A percentile compares a stretch with the other conserved stretches of the same genome.
phyloP scores from a whole-genome alignment of 2,329 filamentous ascomycete genomes.

The Diaporthe longicolla region DNA sequence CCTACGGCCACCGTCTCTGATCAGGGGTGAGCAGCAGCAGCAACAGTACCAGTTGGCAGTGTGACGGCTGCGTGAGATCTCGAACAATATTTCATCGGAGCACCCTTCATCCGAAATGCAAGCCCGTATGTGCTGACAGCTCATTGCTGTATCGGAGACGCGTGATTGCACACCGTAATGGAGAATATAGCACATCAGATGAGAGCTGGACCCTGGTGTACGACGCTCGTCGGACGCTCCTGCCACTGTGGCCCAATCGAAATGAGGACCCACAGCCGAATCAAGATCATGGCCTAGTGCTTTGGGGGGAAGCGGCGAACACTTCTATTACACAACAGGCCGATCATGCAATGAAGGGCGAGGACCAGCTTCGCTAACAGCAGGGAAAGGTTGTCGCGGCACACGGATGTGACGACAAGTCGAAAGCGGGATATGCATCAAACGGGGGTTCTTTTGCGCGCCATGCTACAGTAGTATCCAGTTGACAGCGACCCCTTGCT shows the following conservation, averaged over 20 bases:
- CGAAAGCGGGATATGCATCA: constrained; percentile 1
- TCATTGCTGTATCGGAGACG: neutral
- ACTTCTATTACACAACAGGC: neutral
- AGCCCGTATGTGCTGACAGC: neutral
- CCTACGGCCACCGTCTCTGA: constrained; percentile 22
- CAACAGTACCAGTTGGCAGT: constrained; percentile 12
- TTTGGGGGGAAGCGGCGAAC: neutral
- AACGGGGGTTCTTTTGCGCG: constrained; percentile 36
- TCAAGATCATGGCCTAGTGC: neutral
- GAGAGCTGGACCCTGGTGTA: neutral
- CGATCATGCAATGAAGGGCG: constrained; percentile 2
- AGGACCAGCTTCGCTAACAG: neutral
- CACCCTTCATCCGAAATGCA: neutral
- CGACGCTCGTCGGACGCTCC: neutral
- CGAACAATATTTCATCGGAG: constrained; percentile 8
- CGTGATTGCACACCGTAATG: neutral
- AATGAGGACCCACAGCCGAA: constrained; percentile 8
- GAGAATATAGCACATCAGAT: neutral
- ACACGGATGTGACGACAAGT: neutral
- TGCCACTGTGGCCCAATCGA: neutral
- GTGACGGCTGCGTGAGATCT: constrained; percentile 18
- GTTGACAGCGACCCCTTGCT: constrained; percentile 10
- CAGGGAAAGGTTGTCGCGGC: neutral
- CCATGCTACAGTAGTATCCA: constrained; percentile 24
- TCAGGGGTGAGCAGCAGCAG: constrained; percentile 14